These are phyloP conservation scores for Pichia norvegensis DNA, from an alignment of 1,139 yeast genomes.

Conservation along the genomic window DNA sequence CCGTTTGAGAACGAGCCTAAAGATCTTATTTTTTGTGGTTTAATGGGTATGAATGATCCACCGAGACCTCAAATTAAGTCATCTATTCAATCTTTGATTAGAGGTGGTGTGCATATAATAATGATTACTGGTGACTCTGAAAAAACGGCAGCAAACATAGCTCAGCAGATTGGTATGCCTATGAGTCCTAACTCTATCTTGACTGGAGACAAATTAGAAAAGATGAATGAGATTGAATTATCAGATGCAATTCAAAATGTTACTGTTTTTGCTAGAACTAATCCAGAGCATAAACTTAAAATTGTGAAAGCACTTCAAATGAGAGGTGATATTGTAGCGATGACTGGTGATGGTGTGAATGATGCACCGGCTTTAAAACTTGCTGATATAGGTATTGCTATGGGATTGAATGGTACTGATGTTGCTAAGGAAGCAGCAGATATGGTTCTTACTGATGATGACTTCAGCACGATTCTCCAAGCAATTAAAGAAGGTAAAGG, in stretches of 20 bases:
- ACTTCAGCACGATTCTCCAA: slow-evolving; percentile 81
- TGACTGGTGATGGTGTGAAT: slow-evolving; percentile 99
- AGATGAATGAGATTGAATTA: slow-evolving; percentile 59
- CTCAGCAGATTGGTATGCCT: slow-evolving; percentile 88
- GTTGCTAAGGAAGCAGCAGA: slow-evolving; percentile 98
- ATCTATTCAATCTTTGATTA: slow-evolving; percentile 65
- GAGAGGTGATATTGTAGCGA: slow-evolving; percentile 93
- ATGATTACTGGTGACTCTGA: slow-evolving; percentile 98
- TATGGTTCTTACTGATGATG: slow-evolving; percentile 95
- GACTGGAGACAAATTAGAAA: slow-evolving; percentile 76
- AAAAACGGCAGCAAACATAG: slow-evolving; percentile 86
- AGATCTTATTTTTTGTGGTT: slow-evolving; percentile 68
- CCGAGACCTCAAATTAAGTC: slow-evolving; percentile 78
- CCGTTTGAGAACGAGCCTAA: slow-evolving; percentile 38
- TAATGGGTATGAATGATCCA: slow-evolving; percentile 94
- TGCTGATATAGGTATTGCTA: slow-evolving; percentile 95
- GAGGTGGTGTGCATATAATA: slow-evolving; percentile 90
- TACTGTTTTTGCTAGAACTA: slow-evolving; percentile 89
- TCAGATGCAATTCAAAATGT: slow-evolving; percentile 72
- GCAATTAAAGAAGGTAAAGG: slow-evolving; percentile 98
- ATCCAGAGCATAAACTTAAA: slow-evolving; percentile 90
- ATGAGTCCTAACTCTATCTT: slow-evolving; percentile 58
- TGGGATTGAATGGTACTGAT: slow-evolving; percentile 96
- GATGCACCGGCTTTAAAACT: slow-evolving; percentile 98
- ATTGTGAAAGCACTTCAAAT: slow-evolving; percentile 87